phyloP scores from a whole-genome alignment of 192 early-diverging fungal species.

The Lobosporangium transversale region DNA sequence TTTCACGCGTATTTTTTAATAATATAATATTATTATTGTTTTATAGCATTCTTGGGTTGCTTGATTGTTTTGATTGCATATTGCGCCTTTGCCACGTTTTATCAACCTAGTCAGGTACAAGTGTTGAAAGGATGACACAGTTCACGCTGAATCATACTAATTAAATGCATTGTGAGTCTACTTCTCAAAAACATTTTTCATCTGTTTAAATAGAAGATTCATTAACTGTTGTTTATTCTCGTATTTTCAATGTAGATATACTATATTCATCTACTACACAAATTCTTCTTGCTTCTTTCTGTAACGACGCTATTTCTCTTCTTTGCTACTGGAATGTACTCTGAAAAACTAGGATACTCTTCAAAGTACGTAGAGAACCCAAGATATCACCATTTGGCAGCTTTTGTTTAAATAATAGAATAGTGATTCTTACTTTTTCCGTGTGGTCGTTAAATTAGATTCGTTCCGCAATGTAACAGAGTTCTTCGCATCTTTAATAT shows the following conservation, averaged over 20 bases:
- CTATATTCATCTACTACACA: slow-evolving; percentile 48
- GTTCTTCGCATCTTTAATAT: slow-evolving; percentile 65
- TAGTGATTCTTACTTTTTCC: no score
- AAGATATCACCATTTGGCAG: no score
- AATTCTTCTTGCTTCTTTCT: slow-evolving; percentile 46
- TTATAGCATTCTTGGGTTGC: slow-evolving; percentile 40
- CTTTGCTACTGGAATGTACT: slow-evolving; percentile 65
- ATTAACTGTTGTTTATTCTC: no score
- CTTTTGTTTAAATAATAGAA: no score
- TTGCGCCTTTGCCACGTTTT: slow-evolving; percentile 61
- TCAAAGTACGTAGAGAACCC: slow-evolving; percentile 57
- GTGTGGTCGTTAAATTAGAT: no score
- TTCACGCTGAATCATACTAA: no score
- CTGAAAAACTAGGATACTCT: slow-evolving; percentile 64
- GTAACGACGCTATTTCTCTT: slow-evolving; percentile 60
- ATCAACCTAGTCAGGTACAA: slow-evolving; percentile 60
- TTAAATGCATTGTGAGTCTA: no score
- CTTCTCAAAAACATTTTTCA: no score
- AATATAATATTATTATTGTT: no score
- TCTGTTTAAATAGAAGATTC: no score
- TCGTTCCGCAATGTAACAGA: slow-evolving; percentile 68
- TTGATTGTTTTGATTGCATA: slow-evolving; percentile 54
- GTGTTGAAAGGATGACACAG: background rate
- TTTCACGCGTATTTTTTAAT: no score
- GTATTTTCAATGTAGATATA: no score